Conservation (phyloP, 148 eudicot genomes). For the Agrostemma githago region DNA sequence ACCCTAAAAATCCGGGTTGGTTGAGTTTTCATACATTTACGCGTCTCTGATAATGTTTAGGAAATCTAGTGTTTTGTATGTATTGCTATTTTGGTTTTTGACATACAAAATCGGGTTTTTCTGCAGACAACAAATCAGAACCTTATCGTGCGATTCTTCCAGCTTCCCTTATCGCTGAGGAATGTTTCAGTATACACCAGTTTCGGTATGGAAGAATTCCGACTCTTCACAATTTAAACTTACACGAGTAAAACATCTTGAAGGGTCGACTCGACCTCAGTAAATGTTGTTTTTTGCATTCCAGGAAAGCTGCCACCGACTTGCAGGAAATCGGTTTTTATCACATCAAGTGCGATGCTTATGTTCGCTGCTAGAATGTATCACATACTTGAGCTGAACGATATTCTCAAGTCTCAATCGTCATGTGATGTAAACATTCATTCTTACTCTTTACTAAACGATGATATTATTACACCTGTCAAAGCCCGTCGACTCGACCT, state of each 20-base stretch:
- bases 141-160: slow-evolving; percentile 66
- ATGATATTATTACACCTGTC: too few species aligned
- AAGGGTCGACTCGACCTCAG: not conserved
- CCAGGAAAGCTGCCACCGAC: slow-evolving; percentile 61
- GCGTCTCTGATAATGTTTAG: too few species aligned
- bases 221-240: not conserved
- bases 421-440: slow-evolving; percentile 54
- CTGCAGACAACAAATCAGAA: slow-evolving; percentile 53
- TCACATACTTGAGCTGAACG: slow-evolving; percentile 57
- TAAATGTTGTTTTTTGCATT: not conserved
- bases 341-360: slow-evolving; percentile 74
- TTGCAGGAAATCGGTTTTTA: slow-evolving; percentile 64
- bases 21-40: not conserved
- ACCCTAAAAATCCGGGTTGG: not conserved
- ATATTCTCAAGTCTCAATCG: slow-evolving; percentile 43
- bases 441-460: not conserved
- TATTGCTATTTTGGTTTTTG: too few species aligned
- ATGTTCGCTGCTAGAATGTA: slow-evolving; percentile 73
- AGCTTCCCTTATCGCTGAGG: slow-evolving; percentile 74
- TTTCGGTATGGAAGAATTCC: slow-evolving; percentile 41
- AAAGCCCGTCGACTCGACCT: too few species aligned
- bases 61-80: not conserved
- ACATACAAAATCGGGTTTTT: not conserved
- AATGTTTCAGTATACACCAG: slow-evolving; percentile 52
- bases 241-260: not conserved